Evolutionary conservation across 2,329 filamentous ascomycete genomes (phyloP).

Genomic region (Phaeosphaeria sp.): DNA sequence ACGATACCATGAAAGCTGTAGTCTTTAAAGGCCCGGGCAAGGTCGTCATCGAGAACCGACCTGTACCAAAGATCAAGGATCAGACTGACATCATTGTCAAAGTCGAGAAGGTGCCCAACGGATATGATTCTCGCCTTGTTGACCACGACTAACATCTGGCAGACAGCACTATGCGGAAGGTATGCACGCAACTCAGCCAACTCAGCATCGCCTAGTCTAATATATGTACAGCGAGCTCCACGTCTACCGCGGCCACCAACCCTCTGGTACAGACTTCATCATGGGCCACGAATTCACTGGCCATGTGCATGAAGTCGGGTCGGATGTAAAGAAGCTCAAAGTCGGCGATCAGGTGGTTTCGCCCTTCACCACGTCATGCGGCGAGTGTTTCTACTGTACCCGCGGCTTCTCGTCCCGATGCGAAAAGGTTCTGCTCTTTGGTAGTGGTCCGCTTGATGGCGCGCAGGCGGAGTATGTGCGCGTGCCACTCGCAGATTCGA

Average conservation of each 20-base stretch:
- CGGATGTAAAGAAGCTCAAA: slow-evolving; percentile 70
- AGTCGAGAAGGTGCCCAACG: slow-evolving; percentile 64
- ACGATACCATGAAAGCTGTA: slow-evolving; percentile 78
- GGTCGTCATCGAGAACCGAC: slow-evolving; percentile 78
- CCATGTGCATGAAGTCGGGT: slow-evolving; percentile 71
- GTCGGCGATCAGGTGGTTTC: slow-evolving; percentile 81
- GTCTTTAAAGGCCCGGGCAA: slow-evolving; percentile 82
- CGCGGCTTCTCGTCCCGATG: slow-evolving; percentile 80
- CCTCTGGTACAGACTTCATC: slow-evolving; percentile 68
- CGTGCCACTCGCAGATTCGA: slow-evolving; percentile 81
- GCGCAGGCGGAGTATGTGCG: slow-evolving; percentile 79
- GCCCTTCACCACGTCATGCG: slow-evolving; percentile 72
- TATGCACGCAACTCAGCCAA: slow-evolving; percentile 49
- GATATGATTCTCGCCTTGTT: not conserved
- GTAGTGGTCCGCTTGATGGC: slow-evolving; percentile 72
- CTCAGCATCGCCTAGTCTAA: slow-evolving; percentile 7
- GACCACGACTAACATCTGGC: slow-evolving; percentile 11
- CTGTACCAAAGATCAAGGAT: slow-evolving; percentile 75
- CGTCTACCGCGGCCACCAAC: slow-evolving; percentile 82
- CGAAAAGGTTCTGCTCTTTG: slow-evolving; percentile 73
- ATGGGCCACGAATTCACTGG: slow-evolving; percentile 92
- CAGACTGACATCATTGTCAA: slow-evolving; percentile 81
- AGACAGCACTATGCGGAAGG: slow-evolving; percentile 86
- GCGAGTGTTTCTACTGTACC: slow-evolving; percentile 84
- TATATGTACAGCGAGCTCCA: slow-evolving; percentile 75